phyloP scores from a whole-genome alignment of 1,284 basidiomycete genomes.

The Boletus nobilissimus region DNA sequence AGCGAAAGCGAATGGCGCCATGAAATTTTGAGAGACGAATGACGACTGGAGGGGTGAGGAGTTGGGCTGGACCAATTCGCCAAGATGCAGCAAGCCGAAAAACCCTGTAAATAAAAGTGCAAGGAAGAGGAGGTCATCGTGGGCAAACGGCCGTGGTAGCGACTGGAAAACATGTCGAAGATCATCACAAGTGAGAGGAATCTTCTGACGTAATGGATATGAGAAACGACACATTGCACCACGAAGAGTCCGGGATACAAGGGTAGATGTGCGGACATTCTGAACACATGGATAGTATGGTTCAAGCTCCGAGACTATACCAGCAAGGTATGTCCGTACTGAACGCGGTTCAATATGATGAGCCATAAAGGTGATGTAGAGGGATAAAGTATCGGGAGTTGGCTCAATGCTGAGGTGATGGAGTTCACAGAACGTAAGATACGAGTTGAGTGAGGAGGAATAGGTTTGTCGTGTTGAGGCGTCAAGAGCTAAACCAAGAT shows the following conservation, averaged over 20 bases:
- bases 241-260: not conserved
- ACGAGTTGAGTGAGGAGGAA: not conserved
- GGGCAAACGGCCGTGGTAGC: not conserved
- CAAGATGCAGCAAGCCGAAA: not conserved
- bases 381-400: not conserved
- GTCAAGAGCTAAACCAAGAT: not conserved
- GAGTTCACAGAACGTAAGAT: not conserved
- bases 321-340: not conserved
- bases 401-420: not conserved
- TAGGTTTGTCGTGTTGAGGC: not conserved
- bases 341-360: not conserved
- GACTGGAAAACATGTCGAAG: no score
- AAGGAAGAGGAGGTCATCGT: not conserved
- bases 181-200: not conserved
- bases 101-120: not conserved
- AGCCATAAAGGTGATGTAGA: not conserved
- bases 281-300: not conserved
- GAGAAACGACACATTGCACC: not conserved
- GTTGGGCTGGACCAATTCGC: not conserved
- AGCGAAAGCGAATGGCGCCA: not conserved
- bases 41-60: not conserved
- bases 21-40: not conserved
- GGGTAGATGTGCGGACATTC: not conserved
- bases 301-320: not conserved
- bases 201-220: not conserved